These are phyloP conservation scores for Ceratocystis variospora DNA, from an alignment of 2,329 filamentous ascomycete genomes.

Conservation along the genomic window DNA sequence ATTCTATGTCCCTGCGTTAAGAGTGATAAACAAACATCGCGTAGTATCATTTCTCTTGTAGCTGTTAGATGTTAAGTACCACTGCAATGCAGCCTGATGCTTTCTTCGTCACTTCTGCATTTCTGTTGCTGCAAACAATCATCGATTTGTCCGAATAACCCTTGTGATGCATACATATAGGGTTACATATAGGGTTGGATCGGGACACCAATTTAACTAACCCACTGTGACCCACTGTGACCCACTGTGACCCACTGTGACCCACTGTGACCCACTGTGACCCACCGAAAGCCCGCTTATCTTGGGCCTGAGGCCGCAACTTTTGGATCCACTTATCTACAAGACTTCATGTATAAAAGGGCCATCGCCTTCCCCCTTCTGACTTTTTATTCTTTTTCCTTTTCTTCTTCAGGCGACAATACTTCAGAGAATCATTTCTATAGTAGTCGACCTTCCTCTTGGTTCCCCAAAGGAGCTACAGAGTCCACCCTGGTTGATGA, in stretches of 20 bases:
- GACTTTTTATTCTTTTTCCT: neutral
- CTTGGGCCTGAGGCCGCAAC: constrained; percentile 2
- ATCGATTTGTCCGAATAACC: neutral
- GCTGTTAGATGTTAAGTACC: no score
- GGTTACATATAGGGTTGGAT: neutral
- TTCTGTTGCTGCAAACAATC: neutral
- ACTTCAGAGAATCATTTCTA: constrained; percentile 79
- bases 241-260: neutral
- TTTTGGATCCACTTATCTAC: neutral
- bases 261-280: neutral
- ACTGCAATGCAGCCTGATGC: no score
- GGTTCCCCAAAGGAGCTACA: constrained; percentile 87
- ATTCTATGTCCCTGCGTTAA: neutral
- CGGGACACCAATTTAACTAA: neutral
- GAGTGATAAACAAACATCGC: neutral
- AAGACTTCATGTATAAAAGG: neutral
- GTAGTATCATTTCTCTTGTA: neutral
- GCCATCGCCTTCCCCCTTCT: neutral
- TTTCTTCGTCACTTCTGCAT: no score
- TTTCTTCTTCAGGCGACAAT: constrained; percentile 16
- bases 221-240: neutral
- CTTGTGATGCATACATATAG: neutral
- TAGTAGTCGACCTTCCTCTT: constrained; percentile 86
- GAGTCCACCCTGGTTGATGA: constrained; percentile 95
- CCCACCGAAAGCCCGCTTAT: neutral